Conservation (phyloP, 192 early-diverging fungal species). For the Gonapodya prolifera region DNA sequence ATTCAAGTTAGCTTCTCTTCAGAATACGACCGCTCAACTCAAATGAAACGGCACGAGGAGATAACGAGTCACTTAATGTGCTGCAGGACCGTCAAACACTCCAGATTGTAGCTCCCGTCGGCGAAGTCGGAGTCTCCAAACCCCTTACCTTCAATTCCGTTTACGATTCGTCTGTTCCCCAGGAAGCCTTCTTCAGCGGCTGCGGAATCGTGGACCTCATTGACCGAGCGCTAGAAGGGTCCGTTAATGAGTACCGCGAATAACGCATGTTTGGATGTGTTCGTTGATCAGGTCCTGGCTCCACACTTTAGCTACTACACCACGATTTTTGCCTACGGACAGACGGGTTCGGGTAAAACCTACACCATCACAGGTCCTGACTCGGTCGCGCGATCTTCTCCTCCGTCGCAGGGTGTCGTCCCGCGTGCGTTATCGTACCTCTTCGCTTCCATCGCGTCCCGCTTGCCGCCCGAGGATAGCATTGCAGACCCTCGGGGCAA, state of each 20-base stretch:
- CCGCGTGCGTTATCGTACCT: neutral
- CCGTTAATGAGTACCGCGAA: neutral
- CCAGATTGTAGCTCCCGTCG: neutral
- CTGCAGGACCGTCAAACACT: neutral
- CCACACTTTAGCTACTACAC: slow-evolving; percentile 78
- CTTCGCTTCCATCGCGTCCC: neutral
- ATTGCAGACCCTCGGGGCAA: neutral
- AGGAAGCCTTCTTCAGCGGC: neutral
- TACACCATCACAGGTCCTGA: slow-evolving; percentile 60
- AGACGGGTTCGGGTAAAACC: slow-evolving; percentile 96
- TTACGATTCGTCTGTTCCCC: neutral
- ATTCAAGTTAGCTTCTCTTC: too few species aligned
- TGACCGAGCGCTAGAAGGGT: neutral
- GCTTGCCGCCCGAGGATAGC: neutral
- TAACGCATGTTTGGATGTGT: neutral
- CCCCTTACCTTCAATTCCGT: neutral
- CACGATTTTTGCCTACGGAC: slow-evolving; percentile 99
- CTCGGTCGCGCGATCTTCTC: neutral
- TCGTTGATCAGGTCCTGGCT: neutral
- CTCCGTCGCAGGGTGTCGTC: neutral
- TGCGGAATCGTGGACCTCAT: neutral
- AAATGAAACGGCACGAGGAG: neutral
- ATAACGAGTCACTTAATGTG: neutral
- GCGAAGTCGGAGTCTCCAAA: neutral
- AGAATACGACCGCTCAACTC: neutral